Conservation (phyloP, 495 filamentous ascomycete genomes). For the Alectoria sarmentosa region DNA sequence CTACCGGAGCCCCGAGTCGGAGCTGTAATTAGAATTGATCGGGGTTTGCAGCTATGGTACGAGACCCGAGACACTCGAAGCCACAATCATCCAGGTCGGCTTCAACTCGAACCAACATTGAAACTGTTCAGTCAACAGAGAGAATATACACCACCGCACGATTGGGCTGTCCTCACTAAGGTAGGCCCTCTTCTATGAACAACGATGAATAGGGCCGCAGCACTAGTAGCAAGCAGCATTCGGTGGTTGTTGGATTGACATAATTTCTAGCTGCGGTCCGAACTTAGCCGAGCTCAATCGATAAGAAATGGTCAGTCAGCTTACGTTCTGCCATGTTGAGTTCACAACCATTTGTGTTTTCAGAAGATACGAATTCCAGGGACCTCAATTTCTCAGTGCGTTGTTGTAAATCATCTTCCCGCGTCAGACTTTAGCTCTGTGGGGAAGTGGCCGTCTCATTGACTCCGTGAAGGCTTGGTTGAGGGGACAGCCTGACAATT, state of each 20-base stretch:
- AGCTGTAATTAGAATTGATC: too few species aligned
- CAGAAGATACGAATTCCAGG: neutral
- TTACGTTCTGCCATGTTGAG: neutral
- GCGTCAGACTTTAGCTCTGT: neutral
- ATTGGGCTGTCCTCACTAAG: neutral
- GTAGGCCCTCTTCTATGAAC: neutral
- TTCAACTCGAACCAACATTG: neutral
- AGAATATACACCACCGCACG: neutral
- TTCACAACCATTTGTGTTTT: neutral
- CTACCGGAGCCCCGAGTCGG: too few species aligned
- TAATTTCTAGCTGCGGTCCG: neutral
- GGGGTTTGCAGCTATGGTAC: too few species aligned
- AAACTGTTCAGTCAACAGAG: neutral
- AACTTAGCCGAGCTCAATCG: neutral
- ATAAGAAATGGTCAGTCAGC: neutral
- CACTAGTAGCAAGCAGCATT: neutral
- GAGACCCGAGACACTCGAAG: too few species aligned
- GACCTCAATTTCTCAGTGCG: neutral
- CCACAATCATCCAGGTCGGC: neutral
- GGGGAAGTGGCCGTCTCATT: neutral
- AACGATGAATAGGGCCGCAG: neutral
- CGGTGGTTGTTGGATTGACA: neutral
- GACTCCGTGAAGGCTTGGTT: neutral
- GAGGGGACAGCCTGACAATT: neutral
- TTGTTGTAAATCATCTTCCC: neutral